These are phyloP conservation scores for Globisporangium megalacanthum DNA, from an alignment of 352 stramenopile genomes.

Conservation along the genomic window DNA sequence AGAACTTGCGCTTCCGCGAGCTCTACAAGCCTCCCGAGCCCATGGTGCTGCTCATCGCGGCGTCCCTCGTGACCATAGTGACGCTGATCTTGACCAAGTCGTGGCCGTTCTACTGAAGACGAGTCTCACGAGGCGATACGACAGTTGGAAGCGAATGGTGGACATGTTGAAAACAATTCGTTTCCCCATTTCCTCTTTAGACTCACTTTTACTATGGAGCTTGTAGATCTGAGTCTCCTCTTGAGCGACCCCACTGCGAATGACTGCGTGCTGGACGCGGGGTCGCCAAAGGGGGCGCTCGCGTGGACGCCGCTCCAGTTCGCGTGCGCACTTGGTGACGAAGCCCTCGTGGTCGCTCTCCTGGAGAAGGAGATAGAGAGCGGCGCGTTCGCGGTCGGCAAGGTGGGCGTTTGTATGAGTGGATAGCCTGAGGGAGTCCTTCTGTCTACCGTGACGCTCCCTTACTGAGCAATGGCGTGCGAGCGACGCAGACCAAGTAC, in stretches of 20 bases:
- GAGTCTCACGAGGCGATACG: background rate
- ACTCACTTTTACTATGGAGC: conserved; percentile 14
- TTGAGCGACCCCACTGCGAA: conserved; percentile 4
- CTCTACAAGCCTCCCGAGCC: conserved; percentile 67
- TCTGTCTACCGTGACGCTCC: background rate
- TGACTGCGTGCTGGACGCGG: conserved; percentile 36
- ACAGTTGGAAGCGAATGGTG: background rate
- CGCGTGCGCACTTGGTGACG: conserved; percentile 64
- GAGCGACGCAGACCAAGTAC: conserved; percentile 38
- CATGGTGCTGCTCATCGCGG: conserved; percentile 47
- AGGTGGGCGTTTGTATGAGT: background rate
- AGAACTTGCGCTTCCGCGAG: conserved; percentile 75
- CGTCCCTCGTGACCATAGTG: conserved; percentile 50
- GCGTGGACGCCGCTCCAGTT: conserved; percentile 75
- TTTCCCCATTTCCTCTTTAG: background rate
- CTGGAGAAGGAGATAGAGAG: conserved; percentile 17
- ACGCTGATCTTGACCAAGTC: conserved; percentile 70
- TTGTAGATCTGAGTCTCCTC: conserved; percentile 36
- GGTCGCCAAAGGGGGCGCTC: conserved; percentile 45
- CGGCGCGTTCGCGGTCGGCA: conserved; percentile 2
- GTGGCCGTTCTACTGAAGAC: conserved; percentile 64
- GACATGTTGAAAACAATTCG: no score
- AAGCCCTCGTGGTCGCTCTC: conserved; percentile 30
- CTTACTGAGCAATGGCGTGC: background rate
- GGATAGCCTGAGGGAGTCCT: no score